phyloP scores from a whole-genome alignment of 2,329 filamentous ascomycete species.

The Proliferodiscus dingleyae region DNA sequence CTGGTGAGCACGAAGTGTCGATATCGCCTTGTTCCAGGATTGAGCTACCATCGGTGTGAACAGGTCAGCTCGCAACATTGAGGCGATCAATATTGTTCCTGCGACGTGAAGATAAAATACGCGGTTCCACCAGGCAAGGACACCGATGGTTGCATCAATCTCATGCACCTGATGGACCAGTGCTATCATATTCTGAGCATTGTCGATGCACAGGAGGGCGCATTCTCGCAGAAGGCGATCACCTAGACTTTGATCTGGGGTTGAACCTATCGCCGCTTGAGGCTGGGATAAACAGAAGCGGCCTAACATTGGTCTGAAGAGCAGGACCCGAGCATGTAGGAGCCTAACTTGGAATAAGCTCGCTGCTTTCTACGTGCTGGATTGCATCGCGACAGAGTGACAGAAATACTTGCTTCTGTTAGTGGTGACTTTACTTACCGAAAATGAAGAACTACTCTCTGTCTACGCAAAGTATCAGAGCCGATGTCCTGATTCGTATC shows the following conservation, averaged over 20 bases:
- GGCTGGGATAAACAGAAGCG: slow-evolving; percentile 29
- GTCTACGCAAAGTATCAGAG: slow-evolving; percentile 28
- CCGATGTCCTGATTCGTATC: background rate
- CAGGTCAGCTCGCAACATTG: slow-evolving; percentile 9
- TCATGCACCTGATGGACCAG: slow-evolving; percentile 29
- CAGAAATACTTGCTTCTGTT: too few species aligned
- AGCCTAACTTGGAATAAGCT: too few species aligned
- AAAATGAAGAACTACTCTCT: slow-evolving; percentile 33
- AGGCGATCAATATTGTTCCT: slow-evolving; percentile 1
- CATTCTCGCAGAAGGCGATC: slow-evolving; percentile 31
- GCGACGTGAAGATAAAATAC: slow-evolving; percentile 3
- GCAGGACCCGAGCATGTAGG: slow-evolving; percentile 33
- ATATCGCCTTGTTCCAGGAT: slow-evolving; percentile 24
- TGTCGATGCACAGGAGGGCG: slow-evolving; percentile 33
- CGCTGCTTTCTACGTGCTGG: too few species aligned
- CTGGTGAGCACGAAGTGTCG: slow-evolving; percentile 21
- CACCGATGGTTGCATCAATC: slow-evolving; percentile 30
- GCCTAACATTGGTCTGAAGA: slow-evolving; percentile 32
- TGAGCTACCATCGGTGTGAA: slow-evolving; percentile 24
- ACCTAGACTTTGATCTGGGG: slow-evolving; percentile 3
- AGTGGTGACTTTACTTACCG: slow-evolving; percentile 20
- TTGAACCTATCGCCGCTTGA: slow-evolving; percentile 18
- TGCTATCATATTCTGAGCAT: slow-evolving; percentile 32
- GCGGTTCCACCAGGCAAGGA: slow-evolving; percentile 25
- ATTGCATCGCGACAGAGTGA: too few species aligned